Conservation (phyloP, 2,329 filamentous ascomycete species). For the Phialocephala sp. region DNA sequence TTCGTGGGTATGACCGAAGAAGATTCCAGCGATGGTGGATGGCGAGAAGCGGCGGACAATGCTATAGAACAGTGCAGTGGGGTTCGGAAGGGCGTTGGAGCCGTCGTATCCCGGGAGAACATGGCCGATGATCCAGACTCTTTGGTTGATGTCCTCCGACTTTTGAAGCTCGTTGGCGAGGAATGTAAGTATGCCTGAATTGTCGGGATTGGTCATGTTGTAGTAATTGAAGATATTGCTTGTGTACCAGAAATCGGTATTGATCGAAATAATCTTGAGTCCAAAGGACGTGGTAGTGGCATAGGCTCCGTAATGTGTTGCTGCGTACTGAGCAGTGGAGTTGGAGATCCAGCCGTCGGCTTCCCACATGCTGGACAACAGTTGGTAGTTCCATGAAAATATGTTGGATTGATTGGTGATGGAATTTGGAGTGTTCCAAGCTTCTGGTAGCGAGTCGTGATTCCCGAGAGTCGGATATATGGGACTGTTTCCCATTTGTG, state of each 20-base stretch:
- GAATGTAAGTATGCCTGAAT: constrained; percentile 34
- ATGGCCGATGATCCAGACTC: constrained; percentile 41
- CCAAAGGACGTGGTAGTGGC: constrained; percentile 21
- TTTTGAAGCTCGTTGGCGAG: constrained; percentile 36
- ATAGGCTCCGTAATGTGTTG: constrained; percentile 34
- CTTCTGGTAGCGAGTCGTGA: constrained; percentile 32
- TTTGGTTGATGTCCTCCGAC: constrained; percentile 35
- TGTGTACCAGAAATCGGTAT: constrained; percentile 41
- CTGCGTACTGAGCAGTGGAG: constrained; percentile 36
- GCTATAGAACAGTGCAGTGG: constrained; percentile 38
- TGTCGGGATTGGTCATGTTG: constrained; percentile 39
- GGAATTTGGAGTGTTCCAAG: constrained; percentile 8
- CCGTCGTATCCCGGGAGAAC: constrained; percentile 37
- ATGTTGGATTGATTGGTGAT: constrained; percentile 20
- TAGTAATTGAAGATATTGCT: constrained; percentile 39
- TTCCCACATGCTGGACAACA: constrained; percentile 22
- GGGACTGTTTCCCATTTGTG: constrained; percentile 34
- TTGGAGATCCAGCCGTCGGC: constrained; percentile 37
- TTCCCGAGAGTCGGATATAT: constrained; percentile 41
- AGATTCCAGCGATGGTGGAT: constrained; percentile 33
- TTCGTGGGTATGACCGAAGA: constrained; percentile 39
- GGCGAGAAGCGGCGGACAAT: constrained; percentile 37
- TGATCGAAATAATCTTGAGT: constrained; percentile 39
- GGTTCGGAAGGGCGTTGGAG: constrained; percentile 34
- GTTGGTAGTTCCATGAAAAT: constrained; percentile 23